These are phyloP conservation scores for Allium fistulosum DNA, from an alignment of 106 monocot genomes.

Conservation along the genomic window DNA sequence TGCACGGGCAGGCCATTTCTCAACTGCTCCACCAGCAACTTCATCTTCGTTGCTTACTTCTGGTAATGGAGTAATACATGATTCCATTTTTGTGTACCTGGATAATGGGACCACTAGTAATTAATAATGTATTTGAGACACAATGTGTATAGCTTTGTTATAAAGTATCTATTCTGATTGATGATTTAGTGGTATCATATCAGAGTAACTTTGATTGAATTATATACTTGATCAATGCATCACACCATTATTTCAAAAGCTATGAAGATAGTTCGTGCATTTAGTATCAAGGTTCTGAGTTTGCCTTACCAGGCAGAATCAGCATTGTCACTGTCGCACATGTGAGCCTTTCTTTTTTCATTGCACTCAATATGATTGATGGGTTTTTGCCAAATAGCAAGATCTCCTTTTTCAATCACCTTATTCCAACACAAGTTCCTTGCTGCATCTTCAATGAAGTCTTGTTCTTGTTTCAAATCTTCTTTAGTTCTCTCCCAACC, in stretches of 20 bases:
- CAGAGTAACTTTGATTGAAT: too few relatives aligned
- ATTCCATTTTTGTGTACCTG: slow-evolving; percentile 26
- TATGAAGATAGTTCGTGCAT: too few relatives aligned
- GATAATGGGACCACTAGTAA: too few relatives aligned
- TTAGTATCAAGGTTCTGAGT: too few relatives aligned
- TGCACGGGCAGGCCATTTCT: slow-evolving; percentile 35
- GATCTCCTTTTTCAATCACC: slow-evolving; percentile 38
- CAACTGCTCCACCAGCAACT: slow-evolving; percentile 31
- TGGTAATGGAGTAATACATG: slow-evolving; percentile 43
- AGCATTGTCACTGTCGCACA: slow-evolving; percentile 12
- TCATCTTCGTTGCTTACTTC: slow-evolving; percentile 16
- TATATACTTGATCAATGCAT: too few relatives aligned
- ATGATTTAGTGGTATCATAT: too few relatives aligned
- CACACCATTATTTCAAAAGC: too few relatives aligned
- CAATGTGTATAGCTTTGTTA: too few relatives aligned
- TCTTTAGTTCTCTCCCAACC: slow-evolving; percentile 53
- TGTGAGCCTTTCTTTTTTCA: slow-evolving; percentile 10
- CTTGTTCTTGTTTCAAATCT: slow-evolving; percentile 53
- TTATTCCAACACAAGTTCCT: slow-evolving; percentile 55
- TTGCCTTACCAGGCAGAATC: slow-evolving; percentile 18
- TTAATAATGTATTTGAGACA: too few relatives aligned
- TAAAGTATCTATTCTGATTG: too few relatives aligned
- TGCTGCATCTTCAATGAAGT: slow-evolving; percentile 36
- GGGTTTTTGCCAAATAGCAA: slow-evolving; percentile 52
- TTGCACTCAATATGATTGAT: slow-evolving; percentile 39